Evolutionary conservation across 805 yeast genomes (phyloP), one percentile per base, ranked within the genome.

Genomic region (Yamadazyma insecticola): DNA sequence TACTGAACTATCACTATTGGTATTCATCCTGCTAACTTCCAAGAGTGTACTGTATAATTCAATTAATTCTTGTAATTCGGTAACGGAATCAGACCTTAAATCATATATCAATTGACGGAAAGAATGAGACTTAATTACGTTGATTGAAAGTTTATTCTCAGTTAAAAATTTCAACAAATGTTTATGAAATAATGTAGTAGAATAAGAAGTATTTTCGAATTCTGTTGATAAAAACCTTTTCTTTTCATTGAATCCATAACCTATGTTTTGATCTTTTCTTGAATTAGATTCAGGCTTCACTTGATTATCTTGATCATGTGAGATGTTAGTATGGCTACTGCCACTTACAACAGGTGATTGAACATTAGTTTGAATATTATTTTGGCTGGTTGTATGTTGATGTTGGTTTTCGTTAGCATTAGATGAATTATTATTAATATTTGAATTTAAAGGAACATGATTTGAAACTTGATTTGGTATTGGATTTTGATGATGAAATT

Each of bases 41-140:
- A 71, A 45, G 29, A 72, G 51, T 0, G 73, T 60, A 19, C 61
- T 44, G 47, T 70, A 72, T 22, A 71, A 47, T 16, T 56, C 55
- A 5, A 72, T 63, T 38, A 74, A 50, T 33, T 72, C 78, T 25
- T 58, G 49, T 40, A 74, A 50, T 37, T 73, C 79, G 2, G 48
- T 39, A 3, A 74, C 52, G 1, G 74, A 63, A 19, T 65, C 72
- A 0, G 76, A 69, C 30, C 72, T 57, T 37, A 74, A 55, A 25
- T 74, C 74, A 42, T 63, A 67, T 11, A 74, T 55, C 24, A 74
- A 45, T 40, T 74, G 78, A 45, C 69, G 70, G 43, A 74, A 74
- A 6, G 74, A 59, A 14, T 57, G 67, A 30, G 74, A 65, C 48
- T 67, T 69, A n/a, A 72, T 67, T 7, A 66, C 63, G 14, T 54